A percentile compares a stretch with the other conserved stretches of the same genome.
phyloP scores from a whole-genome alignment of 345 rosid species.

The Eucalyptus rudis region DNA sequence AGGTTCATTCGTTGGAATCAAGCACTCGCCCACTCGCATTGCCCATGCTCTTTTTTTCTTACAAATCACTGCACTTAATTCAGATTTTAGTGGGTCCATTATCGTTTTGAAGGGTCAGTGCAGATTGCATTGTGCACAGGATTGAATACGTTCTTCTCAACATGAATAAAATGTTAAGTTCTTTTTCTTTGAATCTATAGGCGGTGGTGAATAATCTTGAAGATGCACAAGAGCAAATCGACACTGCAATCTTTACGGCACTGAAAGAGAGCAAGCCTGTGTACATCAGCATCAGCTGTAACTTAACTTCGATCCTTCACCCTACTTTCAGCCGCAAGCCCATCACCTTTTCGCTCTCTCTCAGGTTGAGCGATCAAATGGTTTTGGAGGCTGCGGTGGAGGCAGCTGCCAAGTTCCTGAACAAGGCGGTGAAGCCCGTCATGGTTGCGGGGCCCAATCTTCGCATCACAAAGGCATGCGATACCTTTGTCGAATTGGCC shows the following conservation, averaged over 20 bases:
- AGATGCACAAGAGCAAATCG: constrained; percentile 50
- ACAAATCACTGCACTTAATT: no score
- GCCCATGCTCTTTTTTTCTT: no score
- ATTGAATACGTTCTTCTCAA: background rate
- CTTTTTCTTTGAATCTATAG: background rate
- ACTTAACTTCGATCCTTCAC: constrained; percentile 31
- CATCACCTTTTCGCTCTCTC: constrained; percentile 26
- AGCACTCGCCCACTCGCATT: background rate
- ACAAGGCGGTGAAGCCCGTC: constrained; percentile 55
- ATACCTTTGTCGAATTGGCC: constrained; percentile 29
- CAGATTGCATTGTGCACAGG: background rate
- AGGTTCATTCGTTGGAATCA: constrained; percentile 6
- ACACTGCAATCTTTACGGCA: constrained; percentile 34
- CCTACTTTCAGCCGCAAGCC: constrained; percentile 37
- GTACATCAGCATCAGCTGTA: constrained; percentile 51
- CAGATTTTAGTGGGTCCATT: background rate
- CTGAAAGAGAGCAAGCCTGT: constrained; percentile 60
- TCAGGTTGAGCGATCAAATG: constrained; percentile 36
- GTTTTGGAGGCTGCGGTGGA: constrained; percentile 44
- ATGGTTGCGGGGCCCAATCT: constrained; percentile 43
- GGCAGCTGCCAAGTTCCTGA: constrained; percentile 32
- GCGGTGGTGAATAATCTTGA: constrained; percentile 49
- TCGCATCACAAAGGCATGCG: constrained; percentile 29
- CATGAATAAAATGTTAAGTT: background rate
- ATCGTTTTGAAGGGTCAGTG: background rate